These are phyloP conservation scores for Aspergillus coremiiformis DNA, from an alignment of 495 filamentous ascomycete genomes.

Conservation along the genomic window DNA sequence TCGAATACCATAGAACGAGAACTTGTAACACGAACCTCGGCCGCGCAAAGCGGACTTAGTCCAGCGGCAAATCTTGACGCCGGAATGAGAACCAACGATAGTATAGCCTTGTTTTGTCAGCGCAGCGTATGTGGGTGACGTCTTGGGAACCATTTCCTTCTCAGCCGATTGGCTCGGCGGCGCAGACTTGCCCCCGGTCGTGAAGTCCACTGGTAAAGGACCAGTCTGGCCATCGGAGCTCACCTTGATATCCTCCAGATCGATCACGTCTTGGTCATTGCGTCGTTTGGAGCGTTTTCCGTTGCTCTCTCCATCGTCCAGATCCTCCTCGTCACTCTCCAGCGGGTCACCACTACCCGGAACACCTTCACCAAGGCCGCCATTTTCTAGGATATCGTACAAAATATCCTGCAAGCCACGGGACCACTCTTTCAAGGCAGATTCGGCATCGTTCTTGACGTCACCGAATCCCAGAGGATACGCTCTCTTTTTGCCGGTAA, in stretches of 20 bases:
- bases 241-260: slow-evolving; percentile 81
- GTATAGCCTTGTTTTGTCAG: slow-evolving; percentile 95
- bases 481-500: slow-evolving; percentile 71
- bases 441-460: slow-evolving; percentile 61
- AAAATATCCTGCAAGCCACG: slow-evolving; percentile 66
- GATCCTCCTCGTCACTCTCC: slow-evolving; percentile 74
- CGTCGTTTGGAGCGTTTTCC: slow-evolving; percentile 29
- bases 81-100: slow-evolving; percentile 90
- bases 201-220: slow-evolving; percentile 81
- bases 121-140: slow-evolving; percentile 76
- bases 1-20: slow-evolving; percentile 89
- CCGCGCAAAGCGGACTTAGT: slow-evolving; percentile 96
- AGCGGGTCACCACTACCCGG: slow-evolving; percentile 71
- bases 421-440: slow-evolving; percentile 68
- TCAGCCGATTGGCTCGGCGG: slow-evolving; percentile 33
- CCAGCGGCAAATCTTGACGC: slow-evolving; percentile 97
- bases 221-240: slow-evolving; percentile 31
- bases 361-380: slow-evolving; percentile 70
- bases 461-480: slow-evolving; percentile 86
- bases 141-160: slow-evolving; percentile 91
- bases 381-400: slow-evolving; percentile 51
- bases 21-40: slow-evolving; percentile 94
- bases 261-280: slow-evolving; percentile 49
- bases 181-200: slow-evolving; percentile 50
- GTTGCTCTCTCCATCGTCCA: slow-evolving; percentile 35